Base-by-base conservation (phyloP, 2,329 filamentous ascomycete genomes). In the Aspergillus jensenii region DNA sequence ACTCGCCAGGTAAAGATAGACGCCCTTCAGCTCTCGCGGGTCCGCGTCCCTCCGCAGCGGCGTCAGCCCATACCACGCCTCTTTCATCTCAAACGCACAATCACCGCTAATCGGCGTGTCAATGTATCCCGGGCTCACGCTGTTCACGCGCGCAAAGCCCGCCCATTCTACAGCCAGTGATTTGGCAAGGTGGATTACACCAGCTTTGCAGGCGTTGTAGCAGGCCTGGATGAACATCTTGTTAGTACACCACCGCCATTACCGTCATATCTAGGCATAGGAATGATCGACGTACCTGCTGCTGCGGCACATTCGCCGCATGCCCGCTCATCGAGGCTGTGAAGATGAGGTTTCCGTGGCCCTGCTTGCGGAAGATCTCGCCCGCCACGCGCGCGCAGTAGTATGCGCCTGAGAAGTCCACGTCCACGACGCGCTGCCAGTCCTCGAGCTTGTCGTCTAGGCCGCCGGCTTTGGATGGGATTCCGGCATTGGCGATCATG, bases 1-100 rank as follows among this genome's bases (percentile, higher is more conserved):
- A 14, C 87, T 90, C 17, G 90, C 89, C 56, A 96, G 80, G 75
- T 92, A 95, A 47, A 96, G 76, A 72, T 90, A 96, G n/a, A 88
- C 88, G 19, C 90, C 91, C 79, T 93, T 93, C 66, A 96, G 81
- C 79, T 96, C 91, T 59, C 85, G 83, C 2, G 85, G 79, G 63
- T 87, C 81, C 8, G 88, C 91, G 70, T 92, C 88, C 62, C 91
- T 71, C 77, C 85, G 89, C 86, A 95, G 89, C 11, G 90, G 90
- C 43, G 88, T 93, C 82, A 90, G 93, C 67, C 86, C 85, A 71
- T 85, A 87, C 88, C 90, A 93, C 58, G 89, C 80, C 45, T 83
- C 80, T 81, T 90, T 90, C 3, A 84, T 87, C 66, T 90, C 88
- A 8, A 79, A 68, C 0, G 84, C 78, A 8, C 86, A 81, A 68